phyloP scores from a whole-genome alignment of 176 grass and related monocot species.

The Cymbopogon citratus region DNA sequence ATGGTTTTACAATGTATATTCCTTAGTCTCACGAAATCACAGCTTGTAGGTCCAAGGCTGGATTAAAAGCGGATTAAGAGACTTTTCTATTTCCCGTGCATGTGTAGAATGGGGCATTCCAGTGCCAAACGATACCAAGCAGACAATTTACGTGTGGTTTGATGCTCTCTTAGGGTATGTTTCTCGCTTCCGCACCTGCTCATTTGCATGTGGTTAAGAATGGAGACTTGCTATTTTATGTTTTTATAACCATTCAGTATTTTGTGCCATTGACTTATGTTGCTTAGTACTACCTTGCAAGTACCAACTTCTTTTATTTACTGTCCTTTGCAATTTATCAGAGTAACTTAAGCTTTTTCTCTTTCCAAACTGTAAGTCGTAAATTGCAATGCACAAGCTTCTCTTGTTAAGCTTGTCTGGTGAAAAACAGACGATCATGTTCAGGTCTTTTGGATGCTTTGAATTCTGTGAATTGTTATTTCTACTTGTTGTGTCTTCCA shows the following conservation, averaged over 20 bases:
- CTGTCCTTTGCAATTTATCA: background rate
- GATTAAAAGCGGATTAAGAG: slow-evolving; percentile 92
- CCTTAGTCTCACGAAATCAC: slow-evolving; percentile 36
- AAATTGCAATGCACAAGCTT: background rate
- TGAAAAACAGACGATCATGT: background rate
- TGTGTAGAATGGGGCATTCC: slow-evolving; percentile 99
- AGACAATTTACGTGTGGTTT: slow-evolving; percentile 99
- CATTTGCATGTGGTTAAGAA: background rate
- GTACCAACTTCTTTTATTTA: slow-evolving; percentile 21
- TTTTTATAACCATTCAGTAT: background rate
- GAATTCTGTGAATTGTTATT: background rate
- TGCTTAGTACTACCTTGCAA: slow-evolving; percentile 20
- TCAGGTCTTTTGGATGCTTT: background rate
- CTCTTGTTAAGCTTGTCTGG: background rate
- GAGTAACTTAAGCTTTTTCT: background rate
- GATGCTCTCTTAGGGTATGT: slow-evolving; percentile 94
- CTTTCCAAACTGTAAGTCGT: background rate
- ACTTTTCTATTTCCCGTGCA: slow-evolving; percentile 91
- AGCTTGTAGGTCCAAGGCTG: slow-evolving; percentile 98
- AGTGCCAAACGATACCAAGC: slow-evolving; percentile 81
- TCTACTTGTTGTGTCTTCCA: background rate
- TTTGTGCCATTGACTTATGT: background rate
- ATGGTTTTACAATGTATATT: background rate
- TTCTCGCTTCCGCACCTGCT: slow-evolving; percentile 22
- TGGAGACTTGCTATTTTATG: background rate